phyloP scores from a whole-genome alignment of 2,329 filamentous ascomycete genomes.

The Fusarium begoniae region DNA sequence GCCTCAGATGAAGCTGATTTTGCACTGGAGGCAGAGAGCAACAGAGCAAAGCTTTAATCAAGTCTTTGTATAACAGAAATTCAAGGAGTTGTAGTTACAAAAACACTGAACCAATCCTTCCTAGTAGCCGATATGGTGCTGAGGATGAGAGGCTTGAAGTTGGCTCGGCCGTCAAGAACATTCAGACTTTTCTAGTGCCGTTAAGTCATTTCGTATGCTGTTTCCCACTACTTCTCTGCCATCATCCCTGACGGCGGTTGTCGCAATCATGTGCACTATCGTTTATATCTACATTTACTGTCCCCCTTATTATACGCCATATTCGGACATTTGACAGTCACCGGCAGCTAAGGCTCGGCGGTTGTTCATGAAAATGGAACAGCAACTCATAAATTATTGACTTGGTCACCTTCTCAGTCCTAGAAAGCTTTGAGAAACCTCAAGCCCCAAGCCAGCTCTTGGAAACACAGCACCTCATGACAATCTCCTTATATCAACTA shows the following conservation, averaged over 20 bases:
- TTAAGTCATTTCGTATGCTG: neutral
- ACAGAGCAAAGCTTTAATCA: neutral
- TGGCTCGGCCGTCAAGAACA: neutral
- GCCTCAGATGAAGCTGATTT: neutral
- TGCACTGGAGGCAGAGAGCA: neutral
- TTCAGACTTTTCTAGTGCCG: neutral
- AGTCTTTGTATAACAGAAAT: neutral
- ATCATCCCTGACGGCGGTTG: neutral
- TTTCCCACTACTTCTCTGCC: neutral
- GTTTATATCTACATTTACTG: neutral
- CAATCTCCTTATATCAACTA: too few species aligned
- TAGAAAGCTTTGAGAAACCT: too few species aligned
- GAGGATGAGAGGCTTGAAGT: neutral
- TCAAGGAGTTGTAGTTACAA: neutral
- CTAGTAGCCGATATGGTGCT: neutral
- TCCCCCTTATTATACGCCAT: neutral
- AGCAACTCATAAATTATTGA: neutral
- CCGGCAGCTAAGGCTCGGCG: neutral
- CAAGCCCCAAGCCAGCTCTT: too few species aligned
- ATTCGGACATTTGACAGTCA: neutral
- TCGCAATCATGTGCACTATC: neutral
- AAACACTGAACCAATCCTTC: neutral
- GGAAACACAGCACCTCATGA: too few species aligned
- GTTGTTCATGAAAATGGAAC: neutral
- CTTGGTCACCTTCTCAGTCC: neutral